phyloP scores from a whole-genome alignment of 2,329 filamentous ascomycete genomes.

The Colletotrichum musae region DNA sequence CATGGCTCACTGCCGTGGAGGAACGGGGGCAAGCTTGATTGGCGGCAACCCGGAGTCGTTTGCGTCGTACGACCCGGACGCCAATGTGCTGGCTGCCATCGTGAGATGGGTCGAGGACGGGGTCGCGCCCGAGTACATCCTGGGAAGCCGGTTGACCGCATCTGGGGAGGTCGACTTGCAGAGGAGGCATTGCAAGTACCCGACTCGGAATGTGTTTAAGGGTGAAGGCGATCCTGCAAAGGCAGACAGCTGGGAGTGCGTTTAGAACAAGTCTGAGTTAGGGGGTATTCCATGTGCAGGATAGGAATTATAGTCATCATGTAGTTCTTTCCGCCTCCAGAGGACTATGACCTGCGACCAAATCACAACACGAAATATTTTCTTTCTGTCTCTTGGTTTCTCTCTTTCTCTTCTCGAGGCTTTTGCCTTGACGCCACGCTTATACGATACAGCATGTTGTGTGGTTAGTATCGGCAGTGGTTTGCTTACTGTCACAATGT shows the following conservation, averaged over 20 bases:
- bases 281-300: no score
- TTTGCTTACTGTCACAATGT: no score
- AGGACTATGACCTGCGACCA: no score
- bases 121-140: conserved; percentile 56
- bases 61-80: conserved; percentile 48
- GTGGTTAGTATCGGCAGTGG: no score
- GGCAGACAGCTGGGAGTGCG: conserved; percentile 50
- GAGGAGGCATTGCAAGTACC: conserved; percentile 54
- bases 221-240: conserved; percentile 47
- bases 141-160: conserved; percentile 48
- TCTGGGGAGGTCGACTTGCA: conserved; percentile 49
- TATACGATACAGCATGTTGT: no score
- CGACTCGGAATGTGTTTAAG: conserved; percentile 50
- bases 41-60: conserved; percentile 43
- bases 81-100: conserved; percentile 63
- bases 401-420: no score
- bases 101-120: conserved; percentile 65
- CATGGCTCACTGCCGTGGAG: conserved; percentile 65
- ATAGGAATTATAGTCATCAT: no score
- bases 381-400: no score
- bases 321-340: no score
- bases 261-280: not conserved
- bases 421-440: no score
- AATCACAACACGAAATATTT: no score
- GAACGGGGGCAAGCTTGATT: conserved; percentile 58